Evolutionary conservation across 345 rosid species (phyloP).

Genomic region (Bruguiera gymnorhiza): DNA sequence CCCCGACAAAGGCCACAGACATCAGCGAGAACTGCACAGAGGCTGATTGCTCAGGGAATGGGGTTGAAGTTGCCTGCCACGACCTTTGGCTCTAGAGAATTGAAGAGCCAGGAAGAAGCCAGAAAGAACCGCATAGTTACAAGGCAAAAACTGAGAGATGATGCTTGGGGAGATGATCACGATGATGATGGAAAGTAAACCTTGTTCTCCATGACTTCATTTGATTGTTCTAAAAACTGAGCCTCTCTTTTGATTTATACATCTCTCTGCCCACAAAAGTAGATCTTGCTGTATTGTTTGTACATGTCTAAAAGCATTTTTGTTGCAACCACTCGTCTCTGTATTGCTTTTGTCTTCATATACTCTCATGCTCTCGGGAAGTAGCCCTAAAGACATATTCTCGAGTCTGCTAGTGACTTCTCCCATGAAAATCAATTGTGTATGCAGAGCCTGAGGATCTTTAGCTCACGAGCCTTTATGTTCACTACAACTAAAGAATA

Average conservation of each 20-base stretch:
- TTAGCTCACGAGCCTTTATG: not conserved
- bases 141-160: conserved; percentile 74
- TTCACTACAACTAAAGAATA: too few relatives aligned
- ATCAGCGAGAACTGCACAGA: conserved; percentile 87
- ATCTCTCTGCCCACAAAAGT: too few relatives aligned
- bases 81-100: conserved; percentile 58
- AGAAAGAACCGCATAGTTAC: conserved; percentile 66
- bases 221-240: not conserved
- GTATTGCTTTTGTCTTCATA: too few relatives aligned
- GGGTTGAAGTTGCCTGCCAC: conserved; percentile 70
- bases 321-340: too few relatives aligned
- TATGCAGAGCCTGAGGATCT: conserved; percentile 8
- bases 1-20: conserved; percentile 84
- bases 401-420: not conserved
- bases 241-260: not conserved
- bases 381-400: not conserved
- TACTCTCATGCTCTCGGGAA: too few relatives aligned
- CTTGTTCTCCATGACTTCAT: not conserved
- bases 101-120: conserved; percentile 78
- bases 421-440: not conserved
- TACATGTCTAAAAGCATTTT: too few relatives aligned
- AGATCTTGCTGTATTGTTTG: too few relatives aligned
- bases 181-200: not conserved
- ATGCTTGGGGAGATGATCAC: conserved; percentile 72
- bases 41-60: conserved; percentile 90